Conservation (phyloP, 768 basidiomycete species). For the Coprinopsis marcescibilis region DNA sequence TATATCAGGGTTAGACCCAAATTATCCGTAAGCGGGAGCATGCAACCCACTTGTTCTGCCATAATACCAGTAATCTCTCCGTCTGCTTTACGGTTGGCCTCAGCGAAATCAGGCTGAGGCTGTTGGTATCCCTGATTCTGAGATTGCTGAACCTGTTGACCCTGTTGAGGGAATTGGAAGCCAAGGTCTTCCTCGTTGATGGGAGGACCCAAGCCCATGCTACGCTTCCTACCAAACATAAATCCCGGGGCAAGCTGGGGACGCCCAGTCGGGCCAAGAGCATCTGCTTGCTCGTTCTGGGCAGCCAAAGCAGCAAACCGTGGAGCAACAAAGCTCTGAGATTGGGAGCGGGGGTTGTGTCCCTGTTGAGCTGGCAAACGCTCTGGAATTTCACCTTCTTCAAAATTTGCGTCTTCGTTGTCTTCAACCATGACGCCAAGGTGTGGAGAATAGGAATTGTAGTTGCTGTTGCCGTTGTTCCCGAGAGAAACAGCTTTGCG, state of each 20-base stretch:
- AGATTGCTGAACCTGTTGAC: constrained; percentile 25
- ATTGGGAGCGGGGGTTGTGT: constrained; percentile 70
- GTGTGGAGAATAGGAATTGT: constrained; percentile 71
- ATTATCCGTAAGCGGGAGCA: constrained; percentile 3
- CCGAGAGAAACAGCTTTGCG: constrained; percentile 80
- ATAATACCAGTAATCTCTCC: constrained; percentile 86
- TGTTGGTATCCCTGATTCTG: too few species aligned
- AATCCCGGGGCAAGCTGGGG: constrained; percentile 90
- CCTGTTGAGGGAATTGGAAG: constrained; percentile 78
- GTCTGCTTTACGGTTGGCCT: constrained; percentile 42
- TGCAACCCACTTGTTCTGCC: constrained; percentile 81
- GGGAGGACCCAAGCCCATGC: constrained; percentile 58
- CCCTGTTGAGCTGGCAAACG: constrained; percentile 43
- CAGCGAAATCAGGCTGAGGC: constrained; percentile 25
- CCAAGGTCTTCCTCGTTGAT: constrained; percentile 77
- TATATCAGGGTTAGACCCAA: constrained; percentile 21
- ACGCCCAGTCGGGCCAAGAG: constrained; percentile 68
- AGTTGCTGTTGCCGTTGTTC: constrained; percentile 47
- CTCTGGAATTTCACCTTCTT: constrained; percentile 79
- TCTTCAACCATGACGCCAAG: constrained; percentile 83
- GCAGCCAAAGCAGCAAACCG: constrained; percentile 79
- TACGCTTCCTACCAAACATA: constrained; percentile 73
- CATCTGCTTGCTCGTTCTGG: constrained; percentile 61
- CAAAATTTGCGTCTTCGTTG: constrained; percentile 61
- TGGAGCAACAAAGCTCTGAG: constrained; percentile 83